phyloP scores from a whole-genome alignment of 1,139 yeast species.

The Zygoascus sp. region DNA sequence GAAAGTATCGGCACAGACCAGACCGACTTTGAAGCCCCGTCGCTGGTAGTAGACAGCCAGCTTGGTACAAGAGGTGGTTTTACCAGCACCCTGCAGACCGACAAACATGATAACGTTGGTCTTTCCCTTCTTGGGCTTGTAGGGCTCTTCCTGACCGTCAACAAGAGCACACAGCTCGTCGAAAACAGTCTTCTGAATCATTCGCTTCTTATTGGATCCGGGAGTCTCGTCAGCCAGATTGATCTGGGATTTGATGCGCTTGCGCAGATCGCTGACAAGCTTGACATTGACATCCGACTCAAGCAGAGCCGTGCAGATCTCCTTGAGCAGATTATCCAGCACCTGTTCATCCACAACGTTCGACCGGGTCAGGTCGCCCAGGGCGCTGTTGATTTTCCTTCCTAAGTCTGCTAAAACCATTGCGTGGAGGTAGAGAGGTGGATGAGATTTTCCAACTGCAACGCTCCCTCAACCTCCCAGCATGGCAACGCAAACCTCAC shows the following conservation, averaged over 20 bases:
- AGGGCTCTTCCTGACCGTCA: constrained; percentile 58
- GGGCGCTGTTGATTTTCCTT: constrained; percentile 71
- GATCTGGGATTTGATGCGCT: constrained; percentile 58
- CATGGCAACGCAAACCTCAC: neutral
- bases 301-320: constrained; percentile 80
- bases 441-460: neutral
- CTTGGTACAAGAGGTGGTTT: constrained; percentile 95
- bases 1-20: constrained; percentile 98
- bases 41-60: constrained; percentile 91
- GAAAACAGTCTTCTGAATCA: constrained; percentile 86
- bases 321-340: constrained; percentile 70
- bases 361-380: constrained; percentile 62
- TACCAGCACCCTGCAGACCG: constrained; percentile 98
- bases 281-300: constrained; percentile 90
- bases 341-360: constrained; percentile 58
- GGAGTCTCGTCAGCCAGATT: constrained; percentile 49
- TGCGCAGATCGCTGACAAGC: constrained; percentile 73
- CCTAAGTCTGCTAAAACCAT: constrained; percentile 98
- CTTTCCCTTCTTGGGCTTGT: constrained; percentile 78
- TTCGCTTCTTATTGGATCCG: constrained; percentile 57
- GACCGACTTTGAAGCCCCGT: constrained; percentile 89
- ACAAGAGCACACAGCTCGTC: constrained; percentile 87
- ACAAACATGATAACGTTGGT: constrained; percentile 88
- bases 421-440: neutral
- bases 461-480: neutral